These are phyloP conservation scores for Herpetomonas samuelpessoai DNA, from an alignment of 208 protist species.

Conservation along the genomic window DNA sequence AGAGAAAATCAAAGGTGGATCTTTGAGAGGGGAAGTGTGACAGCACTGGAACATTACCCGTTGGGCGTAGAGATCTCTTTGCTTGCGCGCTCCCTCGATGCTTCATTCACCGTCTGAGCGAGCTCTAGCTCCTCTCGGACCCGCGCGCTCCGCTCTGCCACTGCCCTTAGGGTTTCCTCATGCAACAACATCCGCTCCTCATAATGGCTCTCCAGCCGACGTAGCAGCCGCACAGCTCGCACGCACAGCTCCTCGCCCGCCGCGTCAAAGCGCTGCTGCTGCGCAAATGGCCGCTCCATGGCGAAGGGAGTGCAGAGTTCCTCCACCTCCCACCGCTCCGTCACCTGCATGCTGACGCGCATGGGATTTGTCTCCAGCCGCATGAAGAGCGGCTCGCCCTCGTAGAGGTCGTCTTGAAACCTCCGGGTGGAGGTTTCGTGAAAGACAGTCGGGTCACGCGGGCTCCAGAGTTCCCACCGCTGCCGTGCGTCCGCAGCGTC, in stretches of 20 bases:
- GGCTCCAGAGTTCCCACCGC: constrained; percentile 76
- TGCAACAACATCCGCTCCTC: constrained; percentile 46
- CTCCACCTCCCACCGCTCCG: constrained; percentile 75
- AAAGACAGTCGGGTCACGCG: constrained; percentile 78
- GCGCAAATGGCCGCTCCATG: constrained; percentile 44
- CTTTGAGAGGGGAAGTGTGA: too few relatives aligned
- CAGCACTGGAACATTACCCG: too few relatives aligned
- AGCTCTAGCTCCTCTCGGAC: neutral
- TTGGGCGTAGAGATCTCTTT: too few relatives aligned
- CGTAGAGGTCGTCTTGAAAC: constrained; percentile 87
- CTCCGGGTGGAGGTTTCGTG: constrained; percentile 74
- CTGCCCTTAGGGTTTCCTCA: neutral
- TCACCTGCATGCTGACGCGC: constrained; percentile 38
- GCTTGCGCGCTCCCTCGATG: too few relatives aligned
- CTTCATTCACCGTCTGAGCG: too few relatives aligned
- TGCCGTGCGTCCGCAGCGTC: constrained; percentile 66
- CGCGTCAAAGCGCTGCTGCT: constrained; percentile 35
- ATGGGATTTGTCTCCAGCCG: constrained; percentile 29
- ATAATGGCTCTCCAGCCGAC: constrained; percentile 57
- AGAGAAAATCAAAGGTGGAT: too few relatives aligned
- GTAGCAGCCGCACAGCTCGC: constrained; percentile 37
- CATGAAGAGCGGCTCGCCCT: constrained; percentile 86
- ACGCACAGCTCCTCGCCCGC: constrained; percentile 41
- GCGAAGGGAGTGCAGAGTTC: constrained; percentile 47
- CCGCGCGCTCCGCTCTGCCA: neutral